Conservation (phyloP, 2,329 filamentous ascomycete species). For the Fusarium beomiforme region DNA sequence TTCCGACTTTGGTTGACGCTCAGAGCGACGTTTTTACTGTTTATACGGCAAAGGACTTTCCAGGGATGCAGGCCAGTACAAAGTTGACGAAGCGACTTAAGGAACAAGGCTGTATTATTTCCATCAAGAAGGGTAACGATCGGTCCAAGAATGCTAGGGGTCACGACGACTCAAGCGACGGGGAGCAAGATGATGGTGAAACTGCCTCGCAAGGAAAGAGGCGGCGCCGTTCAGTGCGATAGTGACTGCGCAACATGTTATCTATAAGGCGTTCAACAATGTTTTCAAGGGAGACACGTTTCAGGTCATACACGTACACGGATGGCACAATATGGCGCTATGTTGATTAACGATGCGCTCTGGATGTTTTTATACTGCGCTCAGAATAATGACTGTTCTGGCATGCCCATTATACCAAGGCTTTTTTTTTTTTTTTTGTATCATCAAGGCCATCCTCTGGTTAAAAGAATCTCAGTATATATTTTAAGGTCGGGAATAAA, state of each 20-base stretch:
- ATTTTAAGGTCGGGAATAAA: background rate
- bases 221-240: conserved; percentile 31
- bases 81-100: conserved; percentile 77
- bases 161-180: conserved; percentile 58
- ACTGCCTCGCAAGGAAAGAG: conserved; percentile 34
- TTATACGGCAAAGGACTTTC: conserved; percentile 87
- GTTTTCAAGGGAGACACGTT: conserved; percentile 1
- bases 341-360: conserved; percentile 4
- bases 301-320: conserved; percentile 22
- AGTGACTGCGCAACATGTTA: conserved; percentile 17
- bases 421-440: conserved; percentile 16
- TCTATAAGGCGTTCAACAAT: conserved; percentile 30
- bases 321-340: conserved; percentile 7
- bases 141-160: conserved; percentile 55
- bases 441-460: conserved; percentile 10
- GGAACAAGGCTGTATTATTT: conserved; percentile 83
- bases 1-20: conserved; percentile 60
- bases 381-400: background rate
- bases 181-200: conserved; percentile 51
- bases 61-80: conserved; percentile 83
- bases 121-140: conserved; percentile 87
- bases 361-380: background rate
- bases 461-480: conserved; percentile 9
- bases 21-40: conserved; percentile 80
- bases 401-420: conserved; percentile 28